Evolutionary conservation across 768 basidiomycete genomes (phyloP).

Genomic region (Mycena venus): DNA sequence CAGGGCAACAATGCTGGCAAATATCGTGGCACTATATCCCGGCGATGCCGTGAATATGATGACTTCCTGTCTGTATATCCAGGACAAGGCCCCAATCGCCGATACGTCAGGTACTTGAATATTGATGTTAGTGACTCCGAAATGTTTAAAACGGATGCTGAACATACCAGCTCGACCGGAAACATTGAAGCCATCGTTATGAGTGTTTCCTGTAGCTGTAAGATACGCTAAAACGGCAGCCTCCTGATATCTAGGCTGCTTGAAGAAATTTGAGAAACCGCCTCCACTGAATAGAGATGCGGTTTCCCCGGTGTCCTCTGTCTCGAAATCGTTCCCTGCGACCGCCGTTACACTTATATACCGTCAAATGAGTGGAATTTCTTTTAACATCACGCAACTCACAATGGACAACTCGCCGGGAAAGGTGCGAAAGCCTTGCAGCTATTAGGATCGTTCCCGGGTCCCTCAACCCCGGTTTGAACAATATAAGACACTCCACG

Average conservation of each 20-base stretch:
- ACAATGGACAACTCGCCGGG: not conserved
- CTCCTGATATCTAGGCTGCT: not conserved
- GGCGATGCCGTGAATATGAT: not conserved
- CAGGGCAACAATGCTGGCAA: not conserved
- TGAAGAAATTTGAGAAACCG: not conserved
- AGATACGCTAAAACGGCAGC: not conserved
- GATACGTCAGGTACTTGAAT: not conserved
- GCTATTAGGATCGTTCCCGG: not conserved
- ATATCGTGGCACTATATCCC: not conserved
- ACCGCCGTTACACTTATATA: not conserved
- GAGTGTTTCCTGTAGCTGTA: not conserved
- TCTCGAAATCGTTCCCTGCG: not conserved
- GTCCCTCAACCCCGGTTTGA: not conserved
- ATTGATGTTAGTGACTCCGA: not conserved
- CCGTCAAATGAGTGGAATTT: too few relatives aligned
- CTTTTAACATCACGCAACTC: too few relatives aligned
- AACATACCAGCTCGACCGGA: conserved; percentile 2
- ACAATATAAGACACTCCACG: not conserved
- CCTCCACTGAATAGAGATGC: not conserved
- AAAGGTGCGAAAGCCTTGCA: not conserved
- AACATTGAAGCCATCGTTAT: not conserved
- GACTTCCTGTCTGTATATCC: not conserved
- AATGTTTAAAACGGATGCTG: not conserved
- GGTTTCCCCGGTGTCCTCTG: not conserved
- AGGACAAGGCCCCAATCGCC: not conserved